Evolutionary conservation across 2,329 filamentous ascomycete species (phyloP).

Genomic region (Setomelanomma holmii): DNA sequence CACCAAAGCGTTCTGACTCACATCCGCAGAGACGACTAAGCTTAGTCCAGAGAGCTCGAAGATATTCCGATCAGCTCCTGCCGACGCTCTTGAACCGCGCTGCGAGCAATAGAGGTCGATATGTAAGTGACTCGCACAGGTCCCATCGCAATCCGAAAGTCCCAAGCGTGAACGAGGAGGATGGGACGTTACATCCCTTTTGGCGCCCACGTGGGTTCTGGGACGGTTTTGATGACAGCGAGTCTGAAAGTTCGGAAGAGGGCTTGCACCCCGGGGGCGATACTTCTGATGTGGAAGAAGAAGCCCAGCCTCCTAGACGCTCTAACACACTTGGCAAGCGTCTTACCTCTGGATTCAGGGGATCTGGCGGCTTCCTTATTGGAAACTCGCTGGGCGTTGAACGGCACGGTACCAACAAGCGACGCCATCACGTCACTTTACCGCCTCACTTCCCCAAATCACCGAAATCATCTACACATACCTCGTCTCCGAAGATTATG

Average conservation of each 20-base stretch:
- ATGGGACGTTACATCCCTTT: slow-evolving; percentile 64
- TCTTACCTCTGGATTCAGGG: slow-evolving; percentile 49
- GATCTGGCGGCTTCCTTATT: slow-evolving; percentile 56
- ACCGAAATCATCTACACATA: slow-evolving; percentile 15
- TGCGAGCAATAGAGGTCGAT: slow-evolving; percentile 33
- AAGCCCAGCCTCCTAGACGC: slow-evolving; percentile 25
- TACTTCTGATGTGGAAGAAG: slow-evolving; percentile 50
- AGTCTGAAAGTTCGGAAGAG: slow-evolving; percentile 45
- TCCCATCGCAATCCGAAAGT: slow-evolving; percentile 24
- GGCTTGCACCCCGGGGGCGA: slow-evolving; percentile 55
- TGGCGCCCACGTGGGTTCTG: slow-evolving; percentile 70
- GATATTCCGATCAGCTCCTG: slow-evolving; percentile 55
- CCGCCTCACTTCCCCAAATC: slow-evolving; percentile 25
- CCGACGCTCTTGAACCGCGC: slow-evolving; percentile 49
- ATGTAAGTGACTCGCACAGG: slow-evolving; percentile 27
- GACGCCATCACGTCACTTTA: slow-evolving; percentile 35
- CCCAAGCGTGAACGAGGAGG: slow-evolving; percentile 43
- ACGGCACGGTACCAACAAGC: slow-evolving; percentile 47
- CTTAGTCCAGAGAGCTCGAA: slow-evolving; percentile 53
- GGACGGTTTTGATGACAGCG: slow-evolving; percentile 60
- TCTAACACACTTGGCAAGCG: slow-evolving; percentile 33
- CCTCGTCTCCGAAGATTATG: slow-evolving; percentile 30
- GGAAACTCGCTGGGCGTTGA: slow-evolving; percentile 65
- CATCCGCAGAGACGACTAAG: slow-evolving; percentile 48
- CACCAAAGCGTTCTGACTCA: slow-evolving; percentile 41